Evolutionary conservation across 2,329 filamentous ascomycete genomes (phyloP).

Genomic region (Metarhizium album): DNA sequence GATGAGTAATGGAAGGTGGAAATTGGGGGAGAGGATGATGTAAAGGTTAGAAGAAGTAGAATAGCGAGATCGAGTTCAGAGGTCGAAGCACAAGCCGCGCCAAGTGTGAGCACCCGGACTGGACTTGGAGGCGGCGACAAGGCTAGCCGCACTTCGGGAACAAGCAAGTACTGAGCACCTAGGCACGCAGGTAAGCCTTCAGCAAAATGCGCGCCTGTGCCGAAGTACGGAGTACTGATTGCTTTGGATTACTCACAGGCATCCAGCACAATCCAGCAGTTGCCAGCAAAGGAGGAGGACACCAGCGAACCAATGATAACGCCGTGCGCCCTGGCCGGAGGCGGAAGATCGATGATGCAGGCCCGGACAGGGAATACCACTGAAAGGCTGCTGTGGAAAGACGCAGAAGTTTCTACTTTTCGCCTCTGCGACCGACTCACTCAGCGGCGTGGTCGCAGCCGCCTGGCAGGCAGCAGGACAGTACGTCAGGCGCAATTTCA

Average conservation of each 20-base stretch:
- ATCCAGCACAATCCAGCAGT: background rate
- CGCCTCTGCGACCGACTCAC: conserved; percentile 14
- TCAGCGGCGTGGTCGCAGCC: background rate
- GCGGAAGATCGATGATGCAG: conserved; percentile 27
- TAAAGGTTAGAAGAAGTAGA: conserved; percentile 13
- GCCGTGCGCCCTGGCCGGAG: conserved; percentile 16
- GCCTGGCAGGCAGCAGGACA: conserved; percentile 4
- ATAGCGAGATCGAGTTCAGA: conserved; percentile 10
- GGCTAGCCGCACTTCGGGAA: background rate
- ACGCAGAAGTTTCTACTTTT: conserved; percentile 18
- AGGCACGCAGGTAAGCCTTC: too few species aligned
- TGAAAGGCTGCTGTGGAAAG: background rate
- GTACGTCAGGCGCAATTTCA: conserved; percentile 1
- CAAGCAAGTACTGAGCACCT: background rate
- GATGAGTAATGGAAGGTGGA: conserved; percentile 6
- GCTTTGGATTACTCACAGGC: conserved; percentile 6
- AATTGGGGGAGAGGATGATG: conserved; percentile 8
- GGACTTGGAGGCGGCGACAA: background rate
- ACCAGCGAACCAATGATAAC: conserved; percentile 24
- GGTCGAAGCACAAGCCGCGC: conserved; percentile 2
- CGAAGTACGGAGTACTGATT: background rate
- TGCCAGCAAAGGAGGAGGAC: conserved; percentile 8
- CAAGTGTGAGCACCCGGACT: background rate
- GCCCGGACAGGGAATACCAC: background rate
- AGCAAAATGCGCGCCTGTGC: too few species aligned